These are phyloP conservation scores for Dendrobium chrysotoxum DNA, from an alignment of 106 monocot genomes.

Conservation along the genomic window DNA sequence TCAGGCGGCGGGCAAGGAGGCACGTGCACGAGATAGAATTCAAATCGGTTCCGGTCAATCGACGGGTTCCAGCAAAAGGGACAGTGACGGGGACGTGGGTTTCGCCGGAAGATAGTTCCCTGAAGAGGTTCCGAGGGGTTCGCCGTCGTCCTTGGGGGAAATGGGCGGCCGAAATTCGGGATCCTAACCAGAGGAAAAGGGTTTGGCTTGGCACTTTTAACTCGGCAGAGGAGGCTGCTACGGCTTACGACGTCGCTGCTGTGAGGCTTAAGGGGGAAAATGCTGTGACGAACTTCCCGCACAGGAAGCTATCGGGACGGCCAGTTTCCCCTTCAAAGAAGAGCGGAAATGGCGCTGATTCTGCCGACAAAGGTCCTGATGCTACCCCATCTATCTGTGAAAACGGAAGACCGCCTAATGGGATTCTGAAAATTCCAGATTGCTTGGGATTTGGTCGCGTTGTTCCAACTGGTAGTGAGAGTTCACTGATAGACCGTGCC, in stretches of 20 bases:
- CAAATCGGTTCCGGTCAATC: neutral
- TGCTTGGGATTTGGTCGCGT: slow-evolving; percentile 47
- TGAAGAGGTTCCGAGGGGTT: slow-evolving; percentile 18
- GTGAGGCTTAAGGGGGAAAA: slow-evolving; percentile 12
- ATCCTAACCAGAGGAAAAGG: slow-evolving; percentile 15
- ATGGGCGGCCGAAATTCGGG: slow-evolving; percentile 53
- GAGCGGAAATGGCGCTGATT: neutral
- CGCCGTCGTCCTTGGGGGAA: slow-evolving; percentile 34
- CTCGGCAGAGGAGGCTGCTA: slow-evolving; percentile 22
- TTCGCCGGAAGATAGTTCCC: neutral
- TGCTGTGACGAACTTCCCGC: slow-evolving; percentile 19
- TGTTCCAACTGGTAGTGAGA: slow-evolving; percentile 28
- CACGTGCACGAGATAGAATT: slow-evolving; percentile 17
- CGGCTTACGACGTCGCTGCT: slow-evolving; percentile 18
- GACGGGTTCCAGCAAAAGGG: neutral
- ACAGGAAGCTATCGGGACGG: neutral
- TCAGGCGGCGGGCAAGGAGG: slow-evolving; percentile 3
- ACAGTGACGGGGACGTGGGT: neutral
- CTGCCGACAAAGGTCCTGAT: slow-evolving; percentile 37
- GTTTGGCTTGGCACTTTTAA: slow-evolving; percentile 22
- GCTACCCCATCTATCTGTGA: slow-evolving; percentile 47
- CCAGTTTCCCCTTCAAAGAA: neutral
- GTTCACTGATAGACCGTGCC: slow-evolving; percentile 39
- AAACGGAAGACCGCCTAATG: slow-evolving; percentile 8
- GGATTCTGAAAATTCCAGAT: slow-evolving; percentile 25